Evolutionary conservation across 2,329 filamentous ascomycete genomes (phyloP).

Genomic region (Ceratocystis papillata): DNA sequence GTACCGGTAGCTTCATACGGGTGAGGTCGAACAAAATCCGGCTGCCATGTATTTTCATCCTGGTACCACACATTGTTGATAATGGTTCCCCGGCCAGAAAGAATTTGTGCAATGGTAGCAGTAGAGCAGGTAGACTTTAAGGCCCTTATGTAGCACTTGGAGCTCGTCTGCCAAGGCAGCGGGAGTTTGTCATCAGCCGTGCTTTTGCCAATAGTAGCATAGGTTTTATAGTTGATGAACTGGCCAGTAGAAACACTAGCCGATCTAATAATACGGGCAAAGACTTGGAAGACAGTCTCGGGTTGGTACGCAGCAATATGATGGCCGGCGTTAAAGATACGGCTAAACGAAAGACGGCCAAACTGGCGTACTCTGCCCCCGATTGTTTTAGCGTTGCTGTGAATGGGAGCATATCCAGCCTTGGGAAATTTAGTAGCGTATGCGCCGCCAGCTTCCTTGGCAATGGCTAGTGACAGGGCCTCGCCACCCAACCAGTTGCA

Average conservation of each 20-base stretch:
- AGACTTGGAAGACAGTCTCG: conserved; percentile 47
- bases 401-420: conserved; percentile 62
- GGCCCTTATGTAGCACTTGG: conserved; percentile 51
- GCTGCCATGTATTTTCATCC: neutral
- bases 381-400: conserved; percentile 54
- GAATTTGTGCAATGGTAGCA: conserved; percentile 30
- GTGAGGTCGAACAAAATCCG: neutral
- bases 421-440: conserved; percentile 47
- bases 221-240: conserved; percentile 40
- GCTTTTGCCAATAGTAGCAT: neutral
- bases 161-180: conserved; percentile 26
- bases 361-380: conserved; percentile 66
- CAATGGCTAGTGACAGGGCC: conserved; percentile 54
- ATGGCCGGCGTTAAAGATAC: conserved; percentile 57
- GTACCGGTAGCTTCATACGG: neutral
- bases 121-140: conserved; percentile 42
- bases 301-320: conserved; percentile 52
- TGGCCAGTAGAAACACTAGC: conserved; percentile 47
- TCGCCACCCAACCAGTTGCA: conserved; percentile 66
- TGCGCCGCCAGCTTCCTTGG: conserved; percentile 37
- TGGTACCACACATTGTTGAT: conserved; percentile 21
- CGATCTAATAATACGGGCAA: conserved; percentile 48
- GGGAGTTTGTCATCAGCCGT: neutral
- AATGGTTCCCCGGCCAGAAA: conserved; percentile 10
- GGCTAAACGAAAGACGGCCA: conserved; percentile 60